phyloP scores from a whole-genome alignment of 2,329 filamentous ascomycete genomes.

The Arachnomyces sp. region DNA sequence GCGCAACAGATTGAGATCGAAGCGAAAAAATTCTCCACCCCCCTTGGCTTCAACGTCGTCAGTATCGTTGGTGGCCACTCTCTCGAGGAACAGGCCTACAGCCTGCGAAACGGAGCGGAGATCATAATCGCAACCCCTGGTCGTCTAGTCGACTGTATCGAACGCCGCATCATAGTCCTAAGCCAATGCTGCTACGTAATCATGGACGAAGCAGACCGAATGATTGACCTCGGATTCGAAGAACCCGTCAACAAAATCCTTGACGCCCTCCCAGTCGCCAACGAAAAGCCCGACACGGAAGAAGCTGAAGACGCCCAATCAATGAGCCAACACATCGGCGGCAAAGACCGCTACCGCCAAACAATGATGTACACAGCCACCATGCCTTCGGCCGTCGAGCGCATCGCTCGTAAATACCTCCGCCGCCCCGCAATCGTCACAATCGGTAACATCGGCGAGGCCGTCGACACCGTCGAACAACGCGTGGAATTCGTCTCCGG shows the following conservation, averaged over 20 bases:
- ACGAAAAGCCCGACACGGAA: constrained; percentile 92
- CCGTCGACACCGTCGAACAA: constrained; percentile 95
- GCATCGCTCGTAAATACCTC: constrained; percentile 94
- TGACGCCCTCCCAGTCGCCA: constrained; percentile 81
- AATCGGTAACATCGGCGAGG: constrained; percentile 90
- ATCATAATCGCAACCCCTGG: constrained; percentile 98
- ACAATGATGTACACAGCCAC: constrained; percentile 99
- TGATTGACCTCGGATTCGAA: constrained; percentile 98
- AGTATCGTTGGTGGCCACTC: constrained; percentile 97
- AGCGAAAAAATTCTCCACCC: constrained; percentile 82
- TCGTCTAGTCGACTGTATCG: constrained; percentile 93
- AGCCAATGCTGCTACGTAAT: constrained; percentile 98
- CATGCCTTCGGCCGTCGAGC: constrained; percentile 87
- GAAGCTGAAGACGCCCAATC: constrained; percentile 76
- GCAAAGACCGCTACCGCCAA: constrained; percentile 76
- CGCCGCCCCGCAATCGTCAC: constrained; percentile 87
- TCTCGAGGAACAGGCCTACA: constrained; percentile 86
- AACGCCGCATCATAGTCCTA: constrained; percentile 81
- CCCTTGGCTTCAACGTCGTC: constrained; percentile 87
- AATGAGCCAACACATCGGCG: constrained; percentile 75
- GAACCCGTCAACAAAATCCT: constrained; percentile 97
- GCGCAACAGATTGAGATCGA: constrained; percentile 96
- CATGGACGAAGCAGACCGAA: constrained; percentile 98
- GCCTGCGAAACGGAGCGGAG: constrained; percentile 83
- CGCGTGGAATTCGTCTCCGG: constrained; percentile 84